phyloP scores from a whole-genome alignment of 164 flowering plant species.

The Kingdonia uniflora region DNA sequence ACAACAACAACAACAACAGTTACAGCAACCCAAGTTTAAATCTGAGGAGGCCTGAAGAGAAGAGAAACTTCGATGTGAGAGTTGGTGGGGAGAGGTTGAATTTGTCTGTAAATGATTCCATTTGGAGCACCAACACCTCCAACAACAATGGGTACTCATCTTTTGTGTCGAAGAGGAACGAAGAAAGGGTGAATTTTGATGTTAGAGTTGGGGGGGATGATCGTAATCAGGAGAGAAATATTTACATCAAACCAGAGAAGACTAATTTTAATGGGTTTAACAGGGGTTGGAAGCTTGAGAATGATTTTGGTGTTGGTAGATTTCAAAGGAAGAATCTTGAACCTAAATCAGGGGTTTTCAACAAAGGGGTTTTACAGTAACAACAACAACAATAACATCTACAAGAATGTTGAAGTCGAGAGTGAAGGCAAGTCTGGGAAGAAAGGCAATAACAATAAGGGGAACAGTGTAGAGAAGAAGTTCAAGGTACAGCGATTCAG shows the following conservation, averaged over 20 bases:
- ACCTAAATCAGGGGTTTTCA: conserved; percentile 60
- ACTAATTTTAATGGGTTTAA: conserved; percentile 18
- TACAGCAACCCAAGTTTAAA: conserved; percentile 2
- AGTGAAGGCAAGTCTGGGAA: conserved; percentile 10
- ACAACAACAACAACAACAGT: neutral
- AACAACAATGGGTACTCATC: conserved; percentile 1
- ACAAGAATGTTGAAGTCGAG: conserved; percentile 11
- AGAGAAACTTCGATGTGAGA: conserved; percentile 20
- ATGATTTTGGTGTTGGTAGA: conserved; percentile 1
- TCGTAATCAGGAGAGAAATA: neutral
- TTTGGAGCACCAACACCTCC: neutral
- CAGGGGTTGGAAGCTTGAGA: conserved; percentile 11
- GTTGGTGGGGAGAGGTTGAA: too few relatives aligned
- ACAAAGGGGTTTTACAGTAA: conserved; percentile 27
- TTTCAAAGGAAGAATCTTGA: conserved; percentile 5
- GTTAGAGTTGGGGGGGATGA: conserved; percentile 49
- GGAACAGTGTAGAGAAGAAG: conserved; percentile 49
- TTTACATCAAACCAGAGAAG: conserved; percentile 9
- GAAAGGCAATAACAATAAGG: conserved; percentile 13
- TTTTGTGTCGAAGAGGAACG: conserved; percentile 33
- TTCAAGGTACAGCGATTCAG: conserved; percentile 20
- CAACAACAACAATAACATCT: conserved; percentile 5
- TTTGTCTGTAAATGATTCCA: too few relatives aligned
- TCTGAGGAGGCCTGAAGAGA: conserved; percentile 35
- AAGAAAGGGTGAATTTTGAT: conserved; percentile 25